Conservation (phyloP, 768 basidiomycete genomes). For the Pleurotus sapidus region DNA sequence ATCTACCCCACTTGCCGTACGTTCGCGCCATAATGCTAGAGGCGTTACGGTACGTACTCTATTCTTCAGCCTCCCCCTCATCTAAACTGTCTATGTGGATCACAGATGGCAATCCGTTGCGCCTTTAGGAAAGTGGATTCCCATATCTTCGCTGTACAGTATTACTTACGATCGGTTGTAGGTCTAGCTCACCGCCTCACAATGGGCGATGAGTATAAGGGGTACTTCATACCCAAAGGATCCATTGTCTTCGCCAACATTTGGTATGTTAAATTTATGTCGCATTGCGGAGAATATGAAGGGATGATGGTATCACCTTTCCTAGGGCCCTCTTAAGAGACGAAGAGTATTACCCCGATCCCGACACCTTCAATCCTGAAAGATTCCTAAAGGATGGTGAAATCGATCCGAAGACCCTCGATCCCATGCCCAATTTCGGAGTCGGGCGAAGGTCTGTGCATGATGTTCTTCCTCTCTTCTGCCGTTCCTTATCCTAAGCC, state of each 20-base stretch:
- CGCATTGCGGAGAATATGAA: too few species aligned
- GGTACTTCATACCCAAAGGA: neutral
- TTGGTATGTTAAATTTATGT: too few species aligned
- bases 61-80: neutral
- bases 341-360: constrained; percentile 15
- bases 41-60: neutral
- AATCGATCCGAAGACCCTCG: constrained; percentile 8
- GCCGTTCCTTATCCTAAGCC: too few species aligned
- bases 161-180: neutral
- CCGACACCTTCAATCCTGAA: constrained; percentile 20
- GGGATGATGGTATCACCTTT: neutral
- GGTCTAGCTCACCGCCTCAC: neutral
- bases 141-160: neutral
- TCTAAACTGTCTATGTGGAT: neutral
- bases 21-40: neutral
- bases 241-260: neutral
- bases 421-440: constrained; percentile 22
- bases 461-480: neutral
- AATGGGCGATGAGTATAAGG: neutral
- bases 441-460: constrained; percentile 28
- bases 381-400: constrained; percentile 21
- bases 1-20: neutral
- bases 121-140: neutral
- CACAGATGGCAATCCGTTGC: neutral
- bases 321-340: constrained; percentile 21